phyloP scores from a whole-genome alignment of 257 asterid genomes.

The Solanum paucissectum region DNA sequence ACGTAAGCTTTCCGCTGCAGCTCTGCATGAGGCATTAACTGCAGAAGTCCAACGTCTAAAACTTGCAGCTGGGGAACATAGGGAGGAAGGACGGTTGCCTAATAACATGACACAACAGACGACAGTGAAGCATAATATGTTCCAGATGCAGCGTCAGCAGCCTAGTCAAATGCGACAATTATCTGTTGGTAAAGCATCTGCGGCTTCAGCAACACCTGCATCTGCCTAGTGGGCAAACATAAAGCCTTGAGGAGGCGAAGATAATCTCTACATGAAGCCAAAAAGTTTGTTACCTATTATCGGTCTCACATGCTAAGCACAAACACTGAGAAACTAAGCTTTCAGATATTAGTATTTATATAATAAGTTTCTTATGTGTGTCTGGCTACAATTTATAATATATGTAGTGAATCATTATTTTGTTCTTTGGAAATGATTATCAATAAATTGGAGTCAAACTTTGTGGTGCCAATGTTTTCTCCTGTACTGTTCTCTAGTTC shows the following conservation, averaged over 20 bases:
- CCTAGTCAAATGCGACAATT: constrained; percentile 29
- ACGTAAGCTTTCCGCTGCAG: constrained; percentile 23
- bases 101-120: constrained; percentile 23
- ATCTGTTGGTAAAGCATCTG: constrained; percentile 23
- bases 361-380: background rate
- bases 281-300: background rate
- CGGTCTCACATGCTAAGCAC: background rate
- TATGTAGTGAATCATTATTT: background rate
- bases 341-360: background rate
- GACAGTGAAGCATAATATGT: constrained; percentile 41
- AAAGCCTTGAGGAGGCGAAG: background rate
- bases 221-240: constrained; percentile 17
- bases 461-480: background rate
- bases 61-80: constrained; percentile 31
- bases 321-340: background rate
- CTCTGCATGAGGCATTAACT: constrained; percentile 58
- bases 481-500: background rate
- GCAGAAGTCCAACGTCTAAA: constrained; percentile 72
- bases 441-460: background rate
- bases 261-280: background rate
- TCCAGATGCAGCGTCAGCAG: constrained; percentile 32
- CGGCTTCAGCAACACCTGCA: constrained; percentile 32
- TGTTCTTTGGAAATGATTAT: background rate
- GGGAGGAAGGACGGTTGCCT: constrained; percentile 42
- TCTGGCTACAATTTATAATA: background rate